These are phyloP conservation scores for Plasmodium gallinaceum DNA, from an alignment of 169 alveolate genomes.

Conservation along the genomic window DNA sequence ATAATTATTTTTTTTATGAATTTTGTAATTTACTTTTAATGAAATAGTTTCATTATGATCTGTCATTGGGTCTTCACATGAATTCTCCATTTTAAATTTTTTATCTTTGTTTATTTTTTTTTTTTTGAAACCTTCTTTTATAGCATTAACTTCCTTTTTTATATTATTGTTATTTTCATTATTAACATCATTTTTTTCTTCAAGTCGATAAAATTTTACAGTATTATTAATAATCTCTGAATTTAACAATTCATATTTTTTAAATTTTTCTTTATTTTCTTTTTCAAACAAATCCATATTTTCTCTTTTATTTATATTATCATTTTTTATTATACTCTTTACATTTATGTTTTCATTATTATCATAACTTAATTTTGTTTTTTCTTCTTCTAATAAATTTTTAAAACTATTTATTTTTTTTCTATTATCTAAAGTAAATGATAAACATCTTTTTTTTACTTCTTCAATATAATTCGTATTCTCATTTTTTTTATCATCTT, in stretches of 20 bases:
- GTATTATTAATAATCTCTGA: conserved; percentile 28
- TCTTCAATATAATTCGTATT: not conserved
- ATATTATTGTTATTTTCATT: conserved; percentile 11
- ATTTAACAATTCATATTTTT: conserved; percentile 4
- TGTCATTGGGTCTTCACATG: conserved; percentile 37
- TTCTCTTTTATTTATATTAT: not conserved
- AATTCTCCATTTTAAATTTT: conserved; percentile 34
- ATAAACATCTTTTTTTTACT: not conserved
- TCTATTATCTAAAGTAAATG: no score
- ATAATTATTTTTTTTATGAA: conserved; percentile 65
- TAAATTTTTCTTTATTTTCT: conserved; percentile 2
- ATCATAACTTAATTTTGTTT: conserved; percentile 2
- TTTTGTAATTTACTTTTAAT: conserved; percentile 70
- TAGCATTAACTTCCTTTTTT: not conserved
- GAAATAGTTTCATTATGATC: conserved; percentile 51
- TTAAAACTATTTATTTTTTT: not conserved
- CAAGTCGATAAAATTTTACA: conserved; percentile 21
- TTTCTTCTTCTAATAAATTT: not conserved
- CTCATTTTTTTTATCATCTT: conserved; percentile 9
- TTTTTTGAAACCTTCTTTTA: conserved; percentile 8
- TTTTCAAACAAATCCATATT: not conserved
- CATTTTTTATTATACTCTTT: no score
- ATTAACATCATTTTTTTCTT: conserved; percentile 7
- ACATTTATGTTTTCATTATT: not conserved
- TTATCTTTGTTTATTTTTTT: conserved; percentile 22